Conservation (phyloP, 352 stramenopile species). For the Phytophthora aleatoria region DNA sequence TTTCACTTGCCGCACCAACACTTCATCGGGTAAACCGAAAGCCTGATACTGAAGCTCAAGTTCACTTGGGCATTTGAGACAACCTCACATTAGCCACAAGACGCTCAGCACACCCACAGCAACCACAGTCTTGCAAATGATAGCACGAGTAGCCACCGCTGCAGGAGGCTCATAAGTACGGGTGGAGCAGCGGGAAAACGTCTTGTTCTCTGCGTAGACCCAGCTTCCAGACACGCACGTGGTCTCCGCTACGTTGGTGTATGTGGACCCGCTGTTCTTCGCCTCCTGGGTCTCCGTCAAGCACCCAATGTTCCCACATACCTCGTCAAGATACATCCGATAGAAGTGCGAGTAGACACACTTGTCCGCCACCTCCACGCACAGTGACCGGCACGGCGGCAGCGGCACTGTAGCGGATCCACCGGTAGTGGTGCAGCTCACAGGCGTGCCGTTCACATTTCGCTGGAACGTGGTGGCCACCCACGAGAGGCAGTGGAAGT, state of each 20-base stretch:
- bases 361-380: slow-evolving; percentile 76
- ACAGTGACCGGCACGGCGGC: slow-evolving; percentile 71
- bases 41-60: no score
- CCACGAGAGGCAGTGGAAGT: slow-evolving; percentile 79
- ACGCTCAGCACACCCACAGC: neutral
- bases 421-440: slow-evolving; percentile 39
- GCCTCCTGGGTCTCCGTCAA: slow-evolving; percentile 55
- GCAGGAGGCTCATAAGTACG: slow-evolving; percentile 47
- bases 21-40: no score
- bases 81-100: slow-evolving; percentile 11
- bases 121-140: neutral
- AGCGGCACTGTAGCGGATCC: slow-evolving; percentile 34
- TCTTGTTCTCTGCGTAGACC: slow-evolving; percentile 52
- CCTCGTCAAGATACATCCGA: slow-evolving; percentile 60
- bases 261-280: slow-evolving; percentile 31
- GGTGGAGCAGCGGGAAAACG: slow-evolving; percentile 65
- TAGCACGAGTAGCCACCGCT: neutral
- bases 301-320: slow-evolving; percentile 68
- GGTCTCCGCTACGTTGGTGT: slow-evolving; percentile 37
- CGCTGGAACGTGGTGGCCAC: slow-evolving; percentile 53
- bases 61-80: no score
- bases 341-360: slow-evolving; percentile 82
- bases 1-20: no score
- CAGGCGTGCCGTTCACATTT: slow-evolving; percentile 36
- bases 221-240: slow-evolving; percentile 55